Evolutionary conservation across 2,329 filamentous ascomycete species (phyloP).

Genomic region (Ophiostoma sp.): DNA sequence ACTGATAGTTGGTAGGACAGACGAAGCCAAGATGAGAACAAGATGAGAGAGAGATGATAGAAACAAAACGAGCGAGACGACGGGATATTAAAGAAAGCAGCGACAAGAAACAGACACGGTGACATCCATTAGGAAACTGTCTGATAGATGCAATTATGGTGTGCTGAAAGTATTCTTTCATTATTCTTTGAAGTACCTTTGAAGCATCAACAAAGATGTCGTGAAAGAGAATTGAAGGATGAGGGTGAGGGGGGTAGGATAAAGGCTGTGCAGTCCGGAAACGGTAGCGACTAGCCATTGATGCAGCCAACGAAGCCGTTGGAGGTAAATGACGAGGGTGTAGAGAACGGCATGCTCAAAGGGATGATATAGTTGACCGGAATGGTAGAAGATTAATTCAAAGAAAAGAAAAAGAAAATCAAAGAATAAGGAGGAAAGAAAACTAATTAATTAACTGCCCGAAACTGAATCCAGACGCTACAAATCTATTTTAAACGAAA

Average conservation of each 20-base stretch:
- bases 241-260: background rate
- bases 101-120: background rate
- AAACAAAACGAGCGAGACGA: background rate
- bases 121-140: background rate
- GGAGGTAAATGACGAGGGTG: background rate
- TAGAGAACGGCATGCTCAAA: background rate
- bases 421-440: background rate
- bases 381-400: background rate
- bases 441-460: background rate
- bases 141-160: background rate
- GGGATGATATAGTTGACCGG: background rate
- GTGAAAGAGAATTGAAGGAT: background rate
- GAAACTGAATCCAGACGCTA: background rate
- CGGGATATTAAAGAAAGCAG: background rate
- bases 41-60: background rate
- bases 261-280: conserved; percentile 2
- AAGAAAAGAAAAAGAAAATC: background rate
- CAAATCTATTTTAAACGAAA: background rate
- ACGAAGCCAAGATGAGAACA: background rate
- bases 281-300: background rate
- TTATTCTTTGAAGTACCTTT: background rate
- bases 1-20: background rate
- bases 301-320: background rate
- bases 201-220: background rate
- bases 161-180: background rate